Evolutionary conservation across 2,329 filamentous ascomycete species (phyloP), one percentile per base, ranked within the genome.

Genomic region (Diaporthe longicolla): DNA sequence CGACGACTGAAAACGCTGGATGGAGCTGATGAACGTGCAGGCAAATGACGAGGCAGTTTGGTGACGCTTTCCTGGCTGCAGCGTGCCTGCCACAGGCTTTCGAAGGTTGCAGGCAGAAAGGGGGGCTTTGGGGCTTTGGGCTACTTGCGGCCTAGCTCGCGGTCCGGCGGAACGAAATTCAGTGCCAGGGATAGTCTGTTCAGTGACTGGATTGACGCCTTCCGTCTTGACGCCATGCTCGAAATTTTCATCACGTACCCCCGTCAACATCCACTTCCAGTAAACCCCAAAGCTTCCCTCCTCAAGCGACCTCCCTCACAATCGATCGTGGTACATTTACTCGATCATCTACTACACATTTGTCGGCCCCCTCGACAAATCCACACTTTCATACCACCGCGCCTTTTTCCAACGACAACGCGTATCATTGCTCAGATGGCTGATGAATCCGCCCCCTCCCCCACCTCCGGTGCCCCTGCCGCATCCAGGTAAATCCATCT

Each of bases 161-260:
- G 63, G 63, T 68, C 48, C 63, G 63, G 63, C 63, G 63, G 63
- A 68, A 68, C 63, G 63, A 68, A 68, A 68, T 68, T 68, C 63
- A 68, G 63, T 54, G 48, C 48, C 63, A 68, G 63, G 63, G 63
- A 68, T 68, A 15, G 63, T 40, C 40, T 45, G 37, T 21, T 66
- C 63, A 68, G 32, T 68, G 48, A 68, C 32, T 54, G 63, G 63
- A 68, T 54, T 48, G 45, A 48, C 45, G 48, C 63, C 63, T 68
- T 68, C 45, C 48, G 32, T 40, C 45, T 37, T 54, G 45, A 68
- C 63, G 63, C 32, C 59, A 48, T 40, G 63, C 63, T 54, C 26
- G 63, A 68, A 68, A 68, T 68, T 68, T 68, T 68, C 63, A 68
- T 17, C 45, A 40, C 63, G n/a, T 29, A 35, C 63, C 63, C 43